Base-by-base conservation (phyloP, 306 rosid species). In the Casuarina cunninghamiana region DNA sequence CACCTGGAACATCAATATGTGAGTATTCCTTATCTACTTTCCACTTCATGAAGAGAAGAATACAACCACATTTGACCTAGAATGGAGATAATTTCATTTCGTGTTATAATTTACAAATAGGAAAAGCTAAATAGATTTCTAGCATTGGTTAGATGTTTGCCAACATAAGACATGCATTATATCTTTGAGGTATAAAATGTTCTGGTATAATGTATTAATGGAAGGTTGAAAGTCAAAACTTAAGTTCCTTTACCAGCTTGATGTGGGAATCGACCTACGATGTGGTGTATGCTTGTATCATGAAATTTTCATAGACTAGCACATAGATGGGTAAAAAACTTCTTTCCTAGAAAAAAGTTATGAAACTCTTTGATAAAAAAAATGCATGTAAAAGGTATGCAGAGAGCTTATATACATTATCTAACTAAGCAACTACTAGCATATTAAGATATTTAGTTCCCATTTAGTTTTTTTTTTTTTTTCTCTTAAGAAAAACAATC, bases 1-100 rank as follows among this genome's bases (percentile, higher is more conserved):
- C 75, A 94, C 97, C 97, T 94, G 90, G 77, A 79, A 79, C 51
- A 71, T 48, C 39, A 72, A 42, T 75, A 77, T 66, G 32, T 16
- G 17, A 71, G 43, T 32, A 49, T 44, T 55, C 63, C 71, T 10
- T 35, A 32, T 73, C 77, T 74, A n/a, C 7, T 51, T 70, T 26
- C 51, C 41, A 5, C 37, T 43, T 68, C 32, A 26, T 26, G 66
- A 75, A 5, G 13, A 21, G 32, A 39, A 26, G 32, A 26, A 26
- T 26, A 26, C 32, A 26, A 26, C 32, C 32, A 26, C 32, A 26
- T 26, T 26, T 26, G 16, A 11, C 32, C 32, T 26, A 26, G 32
- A 26, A 26, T 48, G 42, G 2, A 62, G 17, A 69, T 16, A 6
- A 77, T 45, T 21, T 11, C 10, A 39, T 49, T 49, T 26, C 21